phyloP scores from a whole-genome alignment of 2,329 filamentous ascomycete genomes.

The Cucurbitaria berberidis region DNA sequence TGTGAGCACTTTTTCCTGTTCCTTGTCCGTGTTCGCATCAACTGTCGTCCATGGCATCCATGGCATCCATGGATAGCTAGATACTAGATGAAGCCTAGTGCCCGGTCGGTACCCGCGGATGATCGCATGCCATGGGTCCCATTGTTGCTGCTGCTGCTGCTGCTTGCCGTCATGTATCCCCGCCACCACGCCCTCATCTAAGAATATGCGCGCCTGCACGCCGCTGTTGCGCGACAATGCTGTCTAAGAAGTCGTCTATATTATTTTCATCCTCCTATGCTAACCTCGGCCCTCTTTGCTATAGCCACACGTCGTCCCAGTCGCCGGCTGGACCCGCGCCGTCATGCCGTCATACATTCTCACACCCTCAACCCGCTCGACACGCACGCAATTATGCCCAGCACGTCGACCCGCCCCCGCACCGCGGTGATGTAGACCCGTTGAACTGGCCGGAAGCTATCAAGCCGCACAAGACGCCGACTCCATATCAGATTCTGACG shows the following conservation, averaged over 20 bases:
- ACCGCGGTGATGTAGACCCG: slow-evolving; percentile 28
- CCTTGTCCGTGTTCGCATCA: neutral
- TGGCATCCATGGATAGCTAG: no score
- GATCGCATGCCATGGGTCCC: neutral
- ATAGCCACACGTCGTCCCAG: slow-evolving; percentile 26
- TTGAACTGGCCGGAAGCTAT: slow-evolving; percentile 42
- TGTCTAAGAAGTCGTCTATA: slow-evolving; percentile 38
- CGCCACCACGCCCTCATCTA: no score
- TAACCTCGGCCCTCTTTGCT: slow-evolving; percentile 23
- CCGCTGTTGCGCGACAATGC: slow-evolving; percentile 42
- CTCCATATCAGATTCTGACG: slow-evolving; percentile 89
- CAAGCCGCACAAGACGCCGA: slow-evolving; percentile 60
- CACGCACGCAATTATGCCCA: slow-evolving; percentile 38
- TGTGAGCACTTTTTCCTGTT: neutral
- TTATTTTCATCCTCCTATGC: slow-evolving; percentile 29
- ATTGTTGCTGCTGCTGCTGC: no score
- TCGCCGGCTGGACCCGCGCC: slow-evolving; percentile 24
- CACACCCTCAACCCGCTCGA: slow-evolving; percentile 30
- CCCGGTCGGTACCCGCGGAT: neutral
- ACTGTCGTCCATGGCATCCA: no score
- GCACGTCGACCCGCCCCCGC: slow-evolving; percentile 22
- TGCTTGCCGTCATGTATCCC: no score
- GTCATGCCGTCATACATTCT: slow-evolving; percentile 51
- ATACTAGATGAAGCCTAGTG: neutral
- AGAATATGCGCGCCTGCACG: slow-evolving; percentile 31